These are phyloP conservation scores for Trametes cubensis DNA, from an alignment of 768 basidiomycete genomes.

Conservation along the genomic window DNA sequence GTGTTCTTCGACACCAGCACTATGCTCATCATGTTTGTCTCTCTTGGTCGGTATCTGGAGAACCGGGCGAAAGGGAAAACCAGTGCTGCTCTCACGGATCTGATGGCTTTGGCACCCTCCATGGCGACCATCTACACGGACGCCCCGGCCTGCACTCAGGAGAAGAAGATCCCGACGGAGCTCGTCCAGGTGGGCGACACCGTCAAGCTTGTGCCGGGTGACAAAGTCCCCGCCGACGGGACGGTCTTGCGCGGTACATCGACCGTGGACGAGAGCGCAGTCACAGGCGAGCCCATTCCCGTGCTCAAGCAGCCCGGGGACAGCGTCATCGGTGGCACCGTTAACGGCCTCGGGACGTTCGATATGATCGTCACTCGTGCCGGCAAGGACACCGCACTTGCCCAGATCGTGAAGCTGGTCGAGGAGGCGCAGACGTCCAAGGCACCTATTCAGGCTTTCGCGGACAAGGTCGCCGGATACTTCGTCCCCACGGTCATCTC, in stretches of 20 bases:
- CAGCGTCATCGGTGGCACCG: slow-evolving; percentile 91
- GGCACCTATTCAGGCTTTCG: slow-evolving; percentile 97
- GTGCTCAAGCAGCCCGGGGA: slow-evolving; percentile 84
- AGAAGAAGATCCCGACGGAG: slow-evolving; percentile 92
- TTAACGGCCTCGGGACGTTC: slow-evolving; percentile 96
- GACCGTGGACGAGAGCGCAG: slow-evolving; percentile 92
- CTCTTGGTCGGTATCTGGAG: slow-evolving; percentile 92
- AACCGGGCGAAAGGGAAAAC: slow-evolving; percentile 98
- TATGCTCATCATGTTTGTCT: slow-evolving; percentile 97
- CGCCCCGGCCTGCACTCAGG: slow-evolving; percentile 73
- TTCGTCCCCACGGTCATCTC: slow-evolving; percentile 93
- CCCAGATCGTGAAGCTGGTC: slow-evolving; percentile 95
- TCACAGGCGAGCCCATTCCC: slow-evolving; percentile 93
- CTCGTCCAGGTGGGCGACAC: slow-evolving; percentile 92
- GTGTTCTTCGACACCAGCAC: slow-evolving; percentile 99
- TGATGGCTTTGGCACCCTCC: slow-evolving; percentile 93
- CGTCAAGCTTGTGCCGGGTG: slow-evolving; percentile 93
- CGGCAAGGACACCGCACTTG: slow-evolving; percentile 93
- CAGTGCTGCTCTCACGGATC: slow-evolving; percentile 92
- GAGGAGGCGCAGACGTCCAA: slow-evolving; percentile 98
- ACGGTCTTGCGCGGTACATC: slow-evolving; percentile 85
- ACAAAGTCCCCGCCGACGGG: slow-evolving; percentile 96
- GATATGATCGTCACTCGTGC: slow-evolving; percentile 96
- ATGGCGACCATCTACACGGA: slow-evolving; percentile 97
- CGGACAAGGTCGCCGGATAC: slow-evolving; percentile 90